Percentiles rank a stretch among this genome's conserved stretches.
These are phyloP conservation scores for Fraxinus quadrangulata DNA, from an alignment of 257 asterid genomes.

Conservation along the genomic window DNA sequence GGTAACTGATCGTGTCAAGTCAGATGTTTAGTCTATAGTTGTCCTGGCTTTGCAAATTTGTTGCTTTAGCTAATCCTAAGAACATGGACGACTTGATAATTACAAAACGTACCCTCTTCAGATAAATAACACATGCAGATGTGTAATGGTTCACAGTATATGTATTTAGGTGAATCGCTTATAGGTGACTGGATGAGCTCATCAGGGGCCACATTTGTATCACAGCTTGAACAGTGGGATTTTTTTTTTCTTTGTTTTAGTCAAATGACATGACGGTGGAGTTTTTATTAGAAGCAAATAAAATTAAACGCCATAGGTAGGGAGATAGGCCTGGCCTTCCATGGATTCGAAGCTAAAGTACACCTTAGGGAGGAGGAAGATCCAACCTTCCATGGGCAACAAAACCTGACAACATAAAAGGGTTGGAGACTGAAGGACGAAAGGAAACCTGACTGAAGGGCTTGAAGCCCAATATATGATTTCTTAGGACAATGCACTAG, in stretches of 20 bases:
- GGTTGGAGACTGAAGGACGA: background rate
- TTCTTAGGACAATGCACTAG: background rate
- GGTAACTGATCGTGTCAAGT: background rate
- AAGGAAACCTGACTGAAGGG: background rate
- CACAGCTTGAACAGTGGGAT: background rate
- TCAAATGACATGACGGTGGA: background rate
- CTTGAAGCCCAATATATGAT: background rate
- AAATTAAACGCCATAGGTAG: too few relatives aligned
- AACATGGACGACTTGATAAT: background rate
- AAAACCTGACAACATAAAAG: background rate
- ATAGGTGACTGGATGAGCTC: background rate
- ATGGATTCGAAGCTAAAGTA: too few relatives aligned
- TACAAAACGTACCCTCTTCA: background rate
- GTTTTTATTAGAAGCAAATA: too few relatives aligned
- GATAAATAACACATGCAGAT: background rate
- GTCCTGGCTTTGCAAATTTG: background rate
- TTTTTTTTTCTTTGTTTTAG: background rate
- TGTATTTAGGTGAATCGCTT: background rate
- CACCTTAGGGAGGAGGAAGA: too few relatives aligned
- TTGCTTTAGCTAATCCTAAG: background rate
- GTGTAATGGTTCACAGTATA: background rate
- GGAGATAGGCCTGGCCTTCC: background rate
- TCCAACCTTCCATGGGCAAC: too few relatives aligned
- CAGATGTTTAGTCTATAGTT: background rate
- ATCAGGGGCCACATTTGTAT: background rate